A percentile compares a stretch with the other conserved stretches of the same genome.
phyloP scores from a whole-genome alignment of 2,329 filamentous ascomycete genomes.

The Xylaria arbuscula region DNA sequence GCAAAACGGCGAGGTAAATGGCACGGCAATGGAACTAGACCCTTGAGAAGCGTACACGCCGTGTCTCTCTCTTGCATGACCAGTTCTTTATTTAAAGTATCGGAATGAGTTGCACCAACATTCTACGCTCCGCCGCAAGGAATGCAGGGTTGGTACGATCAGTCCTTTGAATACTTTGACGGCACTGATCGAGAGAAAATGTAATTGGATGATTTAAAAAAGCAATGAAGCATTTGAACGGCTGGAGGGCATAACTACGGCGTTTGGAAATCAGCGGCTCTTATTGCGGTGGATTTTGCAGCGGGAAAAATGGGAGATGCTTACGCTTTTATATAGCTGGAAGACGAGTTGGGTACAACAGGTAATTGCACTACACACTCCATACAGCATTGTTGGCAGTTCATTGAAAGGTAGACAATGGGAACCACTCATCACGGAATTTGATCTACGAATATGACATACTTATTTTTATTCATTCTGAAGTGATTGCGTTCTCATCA shows the following conservation, averaged over 20 bases:
- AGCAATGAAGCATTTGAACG: conserved; percentile 30
- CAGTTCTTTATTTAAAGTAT: background rate
- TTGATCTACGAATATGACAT: background rate
- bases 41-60: conserved; percentile 38
- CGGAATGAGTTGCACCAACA: background rate
- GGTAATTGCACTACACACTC: background rate
- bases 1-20: conserved; percentile 44
- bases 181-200: conserved; percentile 11
- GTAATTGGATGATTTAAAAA: conserved; percentile 1
- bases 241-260: conserved; percentile 23
- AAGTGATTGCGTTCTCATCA: background rate
- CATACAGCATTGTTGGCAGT: conserved; percentile 7
- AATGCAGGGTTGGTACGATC: background rate
- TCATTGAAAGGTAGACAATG: background rate
- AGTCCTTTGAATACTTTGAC: background rate
- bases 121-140: background rate
- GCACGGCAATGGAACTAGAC: conserved; percentile 61
- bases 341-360: conserved; percentile 9
- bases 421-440: background rate
- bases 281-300: conserved; percentile 9
- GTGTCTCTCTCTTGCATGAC: background rate
- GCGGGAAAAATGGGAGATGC: background rate
- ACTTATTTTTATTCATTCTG: background rate
- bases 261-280: conserved; percentile 22
- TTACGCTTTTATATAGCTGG: background rate